Conservation (phyloP, 768 basidiomycete species). For the Tephrocybe sp. region DNA sequence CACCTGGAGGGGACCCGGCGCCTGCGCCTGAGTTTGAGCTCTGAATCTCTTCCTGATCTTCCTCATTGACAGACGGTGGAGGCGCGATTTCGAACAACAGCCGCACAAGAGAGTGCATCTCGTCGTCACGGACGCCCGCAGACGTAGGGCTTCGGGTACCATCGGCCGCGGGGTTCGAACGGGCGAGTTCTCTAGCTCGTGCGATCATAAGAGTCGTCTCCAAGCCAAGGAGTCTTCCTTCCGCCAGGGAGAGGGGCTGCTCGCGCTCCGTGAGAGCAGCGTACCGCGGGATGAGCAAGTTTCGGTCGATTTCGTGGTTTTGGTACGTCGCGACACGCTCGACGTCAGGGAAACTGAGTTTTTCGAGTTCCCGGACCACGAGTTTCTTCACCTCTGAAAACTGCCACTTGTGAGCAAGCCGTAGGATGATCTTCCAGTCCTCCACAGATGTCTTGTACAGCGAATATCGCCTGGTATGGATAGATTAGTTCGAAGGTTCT, state of each 20-base stretch:
- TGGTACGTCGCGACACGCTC: constrained; percentile 57
- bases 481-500: neutral
- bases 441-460: constrained; percentile 47
- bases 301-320: constrained; percentile 42
- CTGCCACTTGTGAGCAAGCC: constrained; percentile 53
- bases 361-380: constrained; percentile 57
- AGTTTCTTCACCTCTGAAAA: constrained; percentile 58
- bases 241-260: constrained; percentile 49
- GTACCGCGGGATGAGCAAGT: constrained; percentile 55
- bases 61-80: neutral
- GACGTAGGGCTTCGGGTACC: constrained; percentile 17
- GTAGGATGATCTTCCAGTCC: constrained; percentile 58
- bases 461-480: constrained; percentile 49
- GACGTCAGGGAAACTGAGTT: constrained; percentile 42
- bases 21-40: constrained; percentile 2
- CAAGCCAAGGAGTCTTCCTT: constrained; percentile 53
- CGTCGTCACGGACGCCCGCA: constrained; percentile 11
- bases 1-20: constrained; percentile 15
- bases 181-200: constrained; percentile 46
- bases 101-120: constrained; percentile 17
- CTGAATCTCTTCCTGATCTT: neutral
- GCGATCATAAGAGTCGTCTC: constrained; percentile 49
- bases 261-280: constrained; percentile 49
- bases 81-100: constrained; percentile 11
- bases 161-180: constrained; percentile 22